Percentiles rank a stretch among this genome's conserved stretches.
Evolutionary conservation across 2,329 filamentous ascomycete species (phyloP).

Genomic region (Acrodontium crateriforme): DNA sequence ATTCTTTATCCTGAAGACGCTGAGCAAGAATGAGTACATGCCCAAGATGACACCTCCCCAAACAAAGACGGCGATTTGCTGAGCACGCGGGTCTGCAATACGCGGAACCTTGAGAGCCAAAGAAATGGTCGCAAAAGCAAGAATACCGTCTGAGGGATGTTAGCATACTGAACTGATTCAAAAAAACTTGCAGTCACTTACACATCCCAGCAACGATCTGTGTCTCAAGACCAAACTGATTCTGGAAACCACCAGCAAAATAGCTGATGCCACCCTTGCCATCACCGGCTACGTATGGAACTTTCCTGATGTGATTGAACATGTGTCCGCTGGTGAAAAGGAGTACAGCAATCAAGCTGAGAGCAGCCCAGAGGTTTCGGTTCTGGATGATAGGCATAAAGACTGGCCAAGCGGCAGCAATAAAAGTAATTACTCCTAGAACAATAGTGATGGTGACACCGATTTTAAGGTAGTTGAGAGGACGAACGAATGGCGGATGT

Average conservation of each 20-base stretch:
- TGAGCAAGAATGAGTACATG: constrained; percentile 88
- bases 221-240: constrained; percentile 85
- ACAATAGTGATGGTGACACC: constrained; percentile 52
- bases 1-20: constrained; percentile 90
- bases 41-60: constrained; percentile 67
- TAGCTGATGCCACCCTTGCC: constrained; percentile 77
- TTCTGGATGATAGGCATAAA: constrained; percentile 71
- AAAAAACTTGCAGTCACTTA: constrained; percentile 47
- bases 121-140: constrained; percentile 84
- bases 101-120: constrained; percentile 86
- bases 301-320: constrained; percentile 97
- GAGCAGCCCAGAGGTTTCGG: constrained; percentile 83
- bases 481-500: constrained; percentile 65
- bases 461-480: constrained; percentile 75
- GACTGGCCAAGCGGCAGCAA: constrained; percentile 63
- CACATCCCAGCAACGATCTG: constrained; percentile 90
- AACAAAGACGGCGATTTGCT: constrained; percentile 67
- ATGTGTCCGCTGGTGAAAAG: constrained; percentile 95
- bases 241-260: constrained; percentile 85
- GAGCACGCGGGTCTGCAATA: constrained; percentile 59
- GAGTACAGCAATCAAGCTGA: constrained; percentile 78
- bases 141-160: constrained; percentile 47
- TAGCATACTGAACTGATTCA: constrained; percentile 11
- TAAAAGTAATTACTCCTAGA: constrained; percentile 54
- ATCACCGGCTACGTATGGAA: constrained; percentile 79